Evolutionary conservation across 345 rosid genomes (phyloP), one percentile per base, ranked within the genome.

Genomic region (Citropsis articulata): DNA sequence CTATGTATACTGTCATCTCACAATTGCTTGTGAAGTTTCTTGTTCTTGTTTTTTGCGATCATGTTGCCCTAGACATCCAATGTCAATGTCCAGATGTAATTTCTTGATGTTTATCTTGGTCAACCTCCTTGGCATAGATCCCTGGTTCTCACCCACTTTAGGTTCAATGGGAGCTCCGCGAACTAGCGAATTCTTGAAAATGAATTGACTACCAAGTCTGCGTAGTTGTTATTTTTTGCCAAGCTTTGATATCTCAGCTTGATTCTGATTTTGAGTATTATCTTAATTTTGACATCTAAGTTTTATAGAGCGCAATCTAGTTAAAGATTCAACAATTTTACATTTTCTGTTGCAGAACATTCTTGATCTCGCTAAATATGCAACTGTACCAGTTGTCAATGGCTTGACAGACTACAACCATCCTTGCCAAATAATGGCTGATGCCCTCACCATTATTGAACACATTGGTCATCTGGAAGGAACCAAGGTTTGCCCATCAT

Each of bases 341-440:
- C 36, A 38, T 76, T 21, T 84, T 80, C 28, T 69, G 66, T 81
- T 78, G 76, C 88, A 94, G 98, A 97, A 92, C 85, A 89, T 96
- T 78, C 90, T 91, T 80, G 97, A 96, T 85, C 86, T 96, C 83
- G 98, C 98, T 73, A 92, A 91, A 79, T 91, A 86, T 85, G 77
- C 99, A 36, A 83, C 84, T 79, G 97, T 93, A 63, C 97, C 99
- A 33, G 95, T 95, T 42, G 84, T 96, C 63, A 94, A 94, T 85
- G 98, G 99, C 78, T 86, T 94, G 83, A 93, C 98, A 33, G 98
- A 96, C 80, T 91, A 91, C 81, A 92, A 96, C 86, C 99, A 94
- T 78, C 99, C 98, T 78, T 90, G 95, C 85, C 98, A 96, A 90
- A 92, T 94, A 78, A 94, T 96, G 94, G 98, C 98, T 0, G 99